Evolutionary conservation across 352 stramenopile species (phyloP).

Genomic region (Phytophthora idaei): DNA sequence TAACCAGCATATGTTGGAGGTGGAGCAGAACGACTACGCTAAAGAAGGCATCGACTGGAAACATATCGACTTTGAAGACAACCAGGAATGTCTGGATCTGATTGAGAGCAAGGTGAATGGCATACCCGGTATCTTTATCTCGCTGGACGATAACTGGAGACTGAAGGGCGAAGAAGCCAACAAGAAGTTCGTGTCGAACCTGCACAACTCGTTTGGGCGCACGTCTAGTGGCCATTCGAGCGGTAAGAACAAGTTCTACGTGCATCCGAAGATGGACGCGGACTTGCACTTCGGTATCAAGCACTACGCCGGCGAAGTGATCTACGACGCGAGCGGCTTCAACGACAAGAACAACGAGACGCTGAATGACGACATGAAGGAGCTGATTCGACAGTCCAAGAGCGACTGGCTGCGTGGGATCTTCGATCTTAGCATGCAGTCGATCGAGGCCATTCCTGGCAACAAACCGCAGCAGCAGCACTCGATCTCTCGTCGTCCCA

Average conservation of each 20-base stretch:
- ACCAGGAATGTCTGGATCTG: conserved; percentile 93
- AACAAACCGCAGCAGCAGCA: conserved; percentile 78
- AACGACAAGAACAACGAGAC: conserved; percentile 99
- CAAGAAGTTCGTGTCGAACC: conserved; percentile 90
- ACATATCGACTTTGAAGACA: conserved; percentile 94
- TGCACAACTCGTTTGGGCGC: conserved; percentile 85
- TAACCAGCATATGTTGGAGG: conserved; percentile 96
- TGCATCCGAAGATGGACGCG: conserved; percentile 92
- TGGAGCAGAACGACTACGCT: conserved; percentile 98
- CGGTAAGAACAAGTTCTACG: conserved; percentile 88
- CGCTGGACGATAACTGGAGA: conserved; percentile 96
- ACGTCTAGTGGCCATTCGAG: conserved; percentile 55
- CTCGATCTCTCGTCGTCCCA: conserved; percentile 66
- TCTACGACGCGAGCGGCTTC: conserved; percentile 97
- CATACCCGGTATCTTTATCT: conserved; percentile 93
- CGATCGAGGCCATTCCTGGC: conserved; percentile 79
- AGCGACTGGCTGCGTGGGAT: conserved; percentile 87
- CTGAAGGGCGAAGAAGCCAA: conserved; percentile 94
- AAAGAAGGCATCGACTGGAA: conserved; percentile 95
- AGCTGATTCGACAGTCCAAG: conserved; percentile 87
- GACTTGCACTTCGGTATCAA: conserved; percentile 90
- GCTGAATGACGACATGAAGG: conserved; percentile 94
- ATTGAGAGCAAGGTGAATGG: conserved; percentile 92
- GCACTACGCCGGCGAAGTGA: conserved; percentile 94
- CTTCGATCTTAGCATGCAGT: conserved; percentile 88